Conservation (phyloP, 2,329 filamentous ascomycete species). For the Penicillium sp. region DNA sequence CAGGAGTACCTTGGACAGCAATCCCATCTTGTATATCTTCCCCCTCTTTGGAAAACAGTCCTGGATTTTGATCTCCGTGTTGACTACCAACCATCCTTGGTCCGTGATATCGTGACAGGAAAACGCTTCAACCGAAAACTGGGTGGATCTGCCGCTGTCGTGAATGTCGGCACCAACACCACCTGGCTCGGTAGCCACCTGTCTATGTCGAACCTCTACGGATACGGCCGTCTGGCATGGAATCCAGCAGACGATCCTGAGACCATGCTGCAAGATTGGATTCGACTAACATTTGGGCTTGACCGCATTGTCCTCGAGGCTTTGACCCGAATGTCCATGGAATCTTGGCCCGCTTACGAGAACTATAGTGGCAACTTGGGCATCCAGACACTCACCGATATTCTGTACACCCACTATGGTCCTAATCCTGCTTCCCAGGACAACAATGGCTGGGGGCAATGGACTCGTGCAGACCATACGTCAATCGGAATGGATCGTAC, state of each 20-base stretch:
- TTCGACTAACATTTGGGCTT: conserved; percentile 60
- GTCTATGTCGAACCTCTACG: conserved; percentile 67
- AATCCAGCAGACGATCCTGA: conserved; percentile 50
- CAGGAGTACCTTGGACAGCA: conserved; percentile 71
- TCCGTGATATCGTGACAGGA: conserved; percentile 59
- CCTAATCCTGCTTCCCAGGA: conserved; percentile 64
- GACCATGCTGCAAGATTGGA: conserved; percentile 60
- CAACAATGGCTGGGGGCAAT: conserved; percentile 65
- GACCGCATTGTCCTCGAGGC: conserved; percentile 54
- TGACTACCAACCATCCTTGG: conserved; percentile 52
- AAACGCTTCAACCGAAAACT: conserved; percentile 54
- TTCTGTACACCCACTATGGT: conserved; percentile 62
- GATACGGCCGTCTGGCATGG: conserved; percentile 65
- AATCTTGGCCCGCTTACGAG: conserved; percentile 67
- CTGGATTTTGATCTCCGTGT: conserved; percentile 64
- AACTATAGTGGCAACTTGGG: conserved; percentile 67
- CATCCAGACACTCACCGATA: conserved; percentile 65
- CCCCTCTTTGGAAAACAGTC: conserved; percentile 64
- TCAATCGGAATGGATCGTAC: conserved; percentile 69
- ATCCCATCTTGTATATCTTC: conserved; percentile 62
- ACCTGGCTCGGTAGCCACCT: conserved; percentile 68
- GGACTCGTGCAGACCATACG: conserved; percentile 60
- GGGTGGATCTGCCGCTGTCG: conserved; percentile 62
- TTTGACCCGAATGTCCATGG: conserved; percentile 61
- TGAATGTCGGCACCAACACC: conserved; percentile 61